Base-by-base conservation (phyloP, 352 stramenopile species). In the Phytophthora nicotianae region DNA sequence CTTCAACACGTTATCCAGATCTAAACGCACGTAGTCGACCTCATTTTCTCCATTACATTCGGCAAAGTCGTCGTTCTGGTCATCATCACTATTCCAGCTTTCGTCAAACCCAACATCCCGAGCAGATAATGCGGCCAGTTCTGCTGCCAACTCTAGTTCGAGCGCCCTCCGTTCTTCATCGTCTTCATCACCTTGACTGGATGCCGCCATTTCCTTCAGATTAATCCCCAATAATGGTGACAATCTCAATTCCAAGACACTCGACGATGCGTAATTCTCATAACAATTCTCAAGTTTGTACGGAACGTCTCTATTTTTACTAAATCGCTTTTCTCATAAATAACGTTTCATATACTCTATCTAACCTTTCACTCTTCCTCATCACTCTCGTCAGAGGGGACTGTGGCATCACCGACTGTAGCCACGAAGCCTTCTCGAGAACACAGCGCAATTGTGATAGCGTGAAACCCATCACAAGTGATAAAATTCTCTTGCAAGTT, bases 401-500 rank as follows among this genome's bases (percentile, higher is more conserved):
- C 24, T 14, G 21, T 42, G 13, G 29, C 38, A 32, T 57, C 46
- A 26, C 53, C 58, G 11, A 63, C 35, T 8, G 60, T 61, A 7
- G 51, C 48, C n/a, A 67, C 48, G 17, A 70, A 71, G 13, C 43
- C 61, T 56, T 70, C 33, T 1, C 62, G 56, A 26, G 58, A 60
- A 16, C 70, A 79, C 4, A 88, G 32, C 10, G 75, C 70, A 57
- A 84, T 84, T 3, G 75, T 72, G 24, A 91, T 75, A 16, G 76
- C 78, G 32, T 83, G 67, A 46, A 89, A 88, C 13, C 80, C 80
- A n/a, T 79, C 68, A 23, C 74, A 77, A 5, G 78, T 81, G 50
- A 91, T 89, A 35, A 82, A 91, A 47, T 91, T 91, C 27, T 88
- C 83, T 23, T 81, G 60, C 16, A 91, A 60, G 27, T 75, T 63